Percentiles rank a stretch among this genome's conserved stretches.
phyloP scores from a whole-genome alignment of 2,329 filamentous ascomycete species.

The Esteya vermicola region DNA sequence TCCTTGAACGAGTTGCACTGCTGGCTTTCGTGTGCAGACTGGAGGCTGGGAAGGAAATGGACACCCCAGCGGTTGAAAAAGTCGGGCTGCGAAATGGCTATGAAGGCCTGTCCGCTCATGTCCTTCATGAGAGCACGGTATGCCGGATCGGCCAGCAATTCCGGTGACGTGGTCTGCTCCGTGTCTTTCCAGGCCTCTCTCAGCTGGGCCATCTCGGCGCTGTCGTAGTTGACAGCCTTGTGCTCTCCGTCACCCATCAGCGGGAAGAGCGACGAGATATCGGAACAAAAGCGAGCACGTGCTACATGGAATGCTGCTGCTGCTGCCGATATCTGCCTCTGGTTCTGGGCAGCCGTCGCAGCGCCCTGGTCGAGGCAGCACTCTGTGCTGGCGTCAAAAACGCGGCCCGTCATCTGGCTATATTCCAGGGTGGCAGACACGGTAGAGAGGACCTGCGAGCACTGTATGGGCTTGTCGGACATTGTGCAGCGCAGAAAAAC shows the following conservation, averaged over 20 bases:
- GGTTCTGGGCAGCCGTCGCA: not conserved
- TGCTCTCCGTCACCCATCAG: conserved; percentile 25
- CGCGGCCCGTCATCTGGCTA: conserved; percentile 13
- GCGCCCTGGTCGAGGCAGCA: not conserved
- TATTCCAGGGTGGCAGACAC: too few species aligned
- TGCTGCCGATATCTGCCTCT: conserved; percentile 15
- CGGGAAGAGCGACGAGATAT: conserved; percentile 30
- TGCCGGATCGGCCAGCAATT: conserved; percentile 15
- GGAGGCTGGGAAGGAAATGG: conserved; percentile 43
- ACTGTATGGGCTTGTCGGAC: too few species aligned
- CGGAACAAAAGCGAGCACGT: conserved; percentile 33
- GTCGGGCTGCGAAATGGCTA: conserved; percentile 24
- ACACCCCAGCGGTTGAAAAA: conserved; percentile 38
- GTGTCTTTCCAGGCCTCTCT: not conserved
- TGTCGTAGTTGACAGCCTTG: not conserved
- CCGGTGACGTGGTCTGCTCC: not conserved
- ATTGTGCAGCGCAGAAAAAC: conserved; percentile 27
- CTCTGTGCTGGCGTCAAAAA: not conserved
- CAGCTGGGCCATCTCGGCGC: conserved; percentile 4
- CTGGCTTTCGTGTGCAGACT: conserved; percentile 40
- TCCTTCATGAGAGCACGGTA: conserved; percentile 36
- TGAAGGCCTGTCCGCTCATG: conserved; percentile 34
- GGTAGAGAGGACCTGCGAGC: too few species aligned
- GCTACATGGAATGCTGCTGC: conserved; percentile 37
- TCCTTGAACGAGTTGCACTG: conserved; percentile 50